Evolutionary conservation across 1,284 basidiomycete species (phyloP).

Genomic region (Mycena sp.): DNA sequence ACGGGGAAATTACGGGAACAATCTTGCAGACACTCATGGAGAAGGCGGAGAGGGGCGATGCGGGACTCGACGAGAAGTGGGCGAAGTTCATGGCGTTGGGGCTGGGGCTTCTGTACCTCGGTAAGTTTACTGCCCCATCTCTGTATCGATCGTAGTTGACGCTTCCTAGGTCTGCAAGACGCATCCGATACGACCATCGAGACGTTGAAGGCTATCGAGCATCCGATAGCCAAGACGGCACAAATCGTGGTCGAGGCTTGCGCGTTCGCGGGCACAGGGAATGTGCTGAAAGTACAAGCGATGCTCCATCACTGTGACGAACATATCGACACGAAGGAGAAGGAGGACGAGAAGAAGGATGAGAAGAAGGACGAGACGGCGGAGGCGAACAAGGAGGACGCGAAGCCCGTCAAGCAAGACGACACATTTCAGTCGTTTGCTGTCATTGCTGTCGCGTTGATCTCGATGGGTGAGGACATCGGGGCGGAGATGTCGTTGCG

Average conservation of each 20-base stretch:
- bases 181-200: constrained; percentile 95
- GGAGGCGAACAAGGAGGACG: constrained; percentile 59
- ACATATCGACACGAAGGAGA: constrained; percentile 77
- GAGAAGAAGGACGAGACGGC: constrained; percentile 55
- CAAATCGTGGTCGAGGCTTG: constrained; percentile 95
- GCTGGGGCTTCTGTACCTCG: constrained; percentile 91
- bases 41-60: constrained; percentile 80
- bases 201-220: constrained; percentile 94
- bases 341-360: constrained; percentile 57
- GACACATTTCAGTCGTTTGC: constrained; percentile 95
- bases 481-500: constrained; percentile 97
- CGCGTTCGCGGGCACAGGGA: constrained; percentile 95
- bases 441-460: constrained; percentile 92
- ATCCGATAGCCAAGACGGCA: constrained; percentile 91
- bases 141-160: too few species aligned
- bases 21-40: constrained; percentile 97
- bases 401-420: constrained; percentile 59
- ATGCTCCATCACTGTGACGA: constrained; percentile 96
- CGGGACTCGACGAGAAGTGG: constrained; percentile 91
- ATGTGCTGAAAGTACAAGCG: constrained; percentile 93
- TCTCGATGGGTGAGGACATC: constrained; percentile 99
- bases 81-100: constrained; percentile 91
- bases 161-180: constrained; percentile 91
- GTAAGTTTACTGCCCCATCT: too few species aligned
- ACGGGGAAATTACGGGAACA: constrained; percentile 91